A percentile compares a stretch with the other conserved stretches of the same genome.
Evolutionary conservation across 2,329 filamentous ascomycete genomes (phyloP).

Genomic region (Phialocephala subalpina): DNA sequence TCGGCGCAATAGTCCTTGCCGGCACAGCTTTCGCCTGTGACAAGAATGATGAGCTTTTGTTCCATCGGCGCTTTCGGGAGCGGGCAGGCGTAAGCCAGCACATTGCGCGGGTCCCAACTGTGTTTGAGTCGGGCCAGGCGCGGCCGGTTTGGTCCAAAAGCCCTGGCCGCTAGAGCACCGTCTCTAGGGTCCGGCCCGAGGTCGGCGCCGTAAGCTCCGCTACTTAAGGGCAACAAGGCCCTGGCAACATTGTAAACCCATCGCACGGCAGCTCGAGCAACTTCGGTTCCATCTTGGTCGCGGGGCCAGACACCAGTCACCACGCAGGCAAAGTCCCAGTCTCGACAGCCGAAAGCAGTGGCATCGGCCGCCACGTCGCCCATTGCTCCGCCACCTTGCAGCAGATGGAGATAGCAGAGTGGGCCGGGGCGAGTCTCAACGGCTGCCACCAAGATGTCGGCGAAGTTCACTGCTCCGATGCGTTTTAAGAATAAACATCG

Average conservation of each 20-base stretch:
- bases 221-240: constrained; percentile 57
- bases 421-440: constrained; percentile 46
- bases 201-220: constrained; percentile 65
- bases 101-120: constrained; percentile 54
- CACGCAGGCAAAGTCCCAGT: constrained; percentile 71
- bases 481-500: constrained; percentile 66
- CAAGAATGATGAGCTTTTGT: constrained; percentile 59
- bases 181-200: constrained; percentile 70
- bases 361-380: constrained; percentile 51
- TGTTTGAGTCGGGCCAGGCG: constrained; percentile 61
- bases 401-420: constrained; percentile 67
- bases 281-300: constrained; percentile 55
- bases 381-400: constrained; percentile 65
- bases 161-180: constrained; percentile 54
- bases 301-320: constrained; percentile 69
- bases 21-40: constrained; percentile 56
- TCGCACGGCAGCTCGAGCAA: constrained; percentile 47
- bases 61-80: constrained; percentile 49
- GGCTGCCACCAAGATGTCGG: constrained; percentile 51
- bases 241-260: constrained; percentile 65
- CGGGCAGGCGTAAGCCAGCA: constrained; percentile 64
- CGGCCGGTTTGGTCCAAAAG: constrained; percentile 63
- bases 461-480: constrained; percentile 49
- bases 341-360: constrained; percentile 68
- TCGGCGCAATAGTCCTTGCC: constrained; percentile 69